Evolutionary conservation across 805 yeast species (phyloP), one percentile per base, ranked within the genome.

Genomic region (Nakazawaea siamensis): DNA sequence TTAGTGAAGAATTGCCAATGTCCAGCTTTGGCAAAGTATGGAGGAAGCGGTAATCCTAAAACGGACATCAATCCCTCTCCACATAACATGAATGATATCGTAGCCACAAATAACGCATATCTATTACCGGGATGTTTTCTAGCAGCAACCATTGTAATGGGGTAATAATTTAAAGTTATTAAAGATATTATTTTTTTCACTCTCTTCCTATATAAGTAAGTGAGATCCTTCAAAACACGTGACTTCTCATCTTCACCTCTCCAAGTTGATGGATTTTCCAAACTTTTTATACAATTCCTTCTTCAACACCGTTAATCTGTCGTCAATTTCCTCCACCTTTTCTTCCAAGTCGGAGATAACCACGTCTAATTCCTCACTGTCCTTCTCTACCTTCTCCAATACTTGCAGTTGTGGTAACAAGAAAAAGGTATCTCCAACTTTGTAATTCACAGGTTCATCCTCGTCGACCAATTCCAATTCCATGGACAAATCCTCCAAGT

Each of bases 381-480:
- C 88, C 18, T 48, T 47, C 48, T 86, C 95, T 13, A 90, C 57
- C 47, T 73, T 68, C 41, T 72, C 76, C 33, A 81, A 66, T 2
- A 83, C 90, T 41, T 80, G 75, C 11, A 62, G 52, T 41, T 80
- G 88, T 42, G 67, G 70, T 50, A 90, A 49, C 43, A 68, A 72
- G n/a, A 86, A 72, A 52, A 90, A 87, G 4, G 68, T 63, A 37
- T 83, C 94, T 5, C 97, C 97, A 13, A 90, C 60, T 45, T 80
- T 81, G 58, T 86, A 90, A 45, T 78, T 80, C 7, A 80, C 60
- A 38, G 66, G 58, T 28, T 80, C 87, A 36, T 78, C 87, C 46
- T 73, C 78, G 44, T 90, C 97, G 20, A 86, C 58, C 29, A 92
- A 69, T 56, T 90, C 97, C 27, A 90, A 66, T 51, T 90, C 98